A percentile compares a stretch with the other conserved stretches of the same genome.
Evolutionary conservation across 2,329 filamentous ascomycete genomes (phyloP).

Genomic region (Hansfordia pulvinata): DNA sequence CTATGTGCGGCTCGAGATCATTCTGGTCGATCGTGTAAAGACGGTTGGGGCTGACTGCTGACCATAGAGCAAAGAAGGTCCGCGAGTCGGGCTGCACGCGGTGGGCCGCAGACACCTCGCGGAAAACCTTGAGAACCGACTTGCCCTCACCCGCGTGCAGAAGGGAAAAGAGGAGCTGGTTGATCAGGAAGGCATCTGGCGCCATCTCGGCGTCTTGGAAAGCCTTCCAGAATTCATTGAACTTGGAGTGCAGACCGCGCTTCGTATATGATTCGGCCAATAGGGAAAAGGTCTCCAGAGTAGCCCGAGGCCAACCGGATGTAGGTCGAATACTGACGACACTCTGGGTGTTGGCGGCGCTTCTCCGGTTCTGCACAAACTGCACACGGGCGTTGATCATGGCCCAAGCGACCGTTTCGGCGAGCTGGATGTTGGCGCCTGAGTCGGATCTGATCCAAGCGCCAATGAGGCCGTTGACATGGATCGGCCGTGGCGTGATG

Average conservation of each 20-base stretch:
- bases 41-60: constrained; percentile 37
- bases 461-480: constrained; percentile 71
- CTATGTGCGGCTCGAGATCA: constrained; percentile 15
- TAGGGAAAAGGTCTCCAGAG: constrained; percentile 65
- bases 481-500: constrained; percentile 55
- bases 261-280: constrained; percentile 59
- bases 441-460: constrained; percentile 58
- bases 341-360: constrained; percentile 11
- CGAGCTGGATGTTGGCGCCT: constrained; percentile 38
- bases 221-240: constrained; percentile 47
- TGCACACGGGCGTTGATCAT: constrained; percentile 61
- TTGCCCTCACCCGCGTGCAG: constrained; percentile 42
- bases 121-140: constrained; percentile 42
- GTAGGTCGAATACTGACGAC: constrained; percentile 15
- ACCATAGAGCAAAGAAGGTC: constrained; percentile 58
- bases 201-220: constrained; percentile 50
- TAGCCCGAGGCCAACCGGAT: constrained; percentile 41
- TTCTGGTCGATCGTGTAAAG: constrained; percentile 20
- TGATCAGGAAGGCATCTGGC: constrained; percentile 64
- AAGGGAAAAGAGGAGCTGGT: constrained; percentile 59
- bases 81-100: constrained; percentile 48
- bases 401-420: constrained; percentile 57
- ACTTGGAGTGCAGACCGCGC: constrained; percentile 40
- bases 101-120: constrained; percentile 32
- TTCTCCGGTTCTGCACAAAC: constrained; percentile 38